These are phyloP conservation scores for Krasilnikovozyma curviuscula DNA, from an alignment of 768 basidiomycete genomes.

Conservation along the genomic window DNA sequence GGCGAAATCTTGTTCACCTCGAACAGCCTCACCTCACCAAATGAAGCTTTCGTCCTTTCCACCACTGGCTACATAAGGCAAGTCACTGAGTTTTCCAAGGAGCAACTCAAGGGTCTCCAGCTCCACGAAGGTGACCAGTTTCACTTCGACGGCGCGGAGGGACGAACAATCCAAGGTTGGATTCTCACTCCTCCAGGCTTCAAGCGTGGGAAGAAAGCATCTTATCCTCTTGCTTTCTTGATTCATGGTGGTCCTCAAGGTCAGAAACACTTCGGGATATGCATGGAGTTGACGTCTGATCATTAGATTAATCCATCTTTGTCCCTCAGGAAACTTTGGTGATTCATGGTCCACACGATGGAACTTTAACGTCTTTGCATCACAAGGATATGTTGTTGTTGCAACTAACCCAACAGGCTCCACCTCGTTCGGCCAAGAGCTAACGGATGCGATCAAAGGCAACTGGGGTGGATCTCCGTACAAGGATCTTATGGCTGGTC, in stretches of 20 bases:
- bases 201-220: constrained; percentile 30
- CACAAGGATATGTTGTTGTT: constrained; percentile 73
- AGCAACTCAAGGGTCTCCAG: constrained; percentile 32
- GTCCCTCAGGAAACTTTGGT: background rate
- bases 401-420: constrained; percentile 86
- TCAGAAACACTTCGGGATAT: constrained; percentile 81
- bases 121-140: constrained; percentile 56
- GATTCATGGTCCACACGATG: constrained; percentile 34
- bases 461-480: constrained; percentile 26
- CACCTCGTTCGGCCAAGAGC: constrained; percentile 69
- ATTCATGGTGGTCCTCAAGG: constrained; percentile 47
- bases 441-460: constrained; percentile 23
- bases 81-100: constrained; percentile 44
- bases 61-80: constrained; percentile 27
- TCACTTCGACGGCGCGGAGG: constrained; percentile 70
- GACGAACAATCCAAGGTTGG: constrained; percentile 66
- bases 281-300: constrained; percentile 46
- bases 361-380: constrained; percentile 77
- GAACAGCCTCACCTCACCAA: constrained; percentile 58
- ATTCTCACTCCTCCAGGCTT: constrained; percentile 60
- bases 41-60: constrained; percentile 53
- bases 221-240: constrained; percentile 33
- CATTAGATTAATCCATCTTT: constrained; percentile 28
- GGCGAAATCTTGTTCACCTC: constrained; percentile 50
- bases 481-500: constrained; percentile 27